These are phyloP conservation scores for Inga laurina DNA, from an alignment of 306 rosid genomes.

Conservation along the genomic window DNA sequence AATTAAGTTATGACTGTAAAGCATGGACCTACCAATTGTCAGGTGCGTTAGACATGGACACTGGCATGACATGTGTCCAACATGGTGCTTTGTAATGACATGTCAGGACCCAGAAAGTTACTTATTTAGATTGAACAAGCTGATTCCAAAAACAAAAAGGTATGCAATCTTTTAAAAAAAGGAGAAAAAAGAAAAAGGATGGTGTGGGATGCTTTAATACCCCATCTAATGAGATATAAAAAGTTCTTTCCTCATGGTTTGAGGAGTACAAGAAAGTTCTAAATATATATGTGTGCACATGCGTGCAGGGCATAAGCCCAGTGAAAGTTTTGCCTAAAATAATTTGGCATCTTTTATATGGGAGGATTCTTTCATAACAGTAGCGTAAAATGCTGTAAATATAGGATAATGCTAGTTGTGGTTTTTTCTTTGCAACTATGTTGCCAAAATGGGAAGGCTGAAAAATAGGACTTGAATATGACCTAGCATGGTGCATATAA, in stretches of 20 bases:
- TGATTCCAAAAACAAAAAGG: not conserved
- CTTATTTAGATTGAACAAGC: not conserved
- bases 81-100: not conserved
- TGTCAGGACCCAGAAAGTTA: not conserved
- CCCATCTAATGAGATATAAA: not conserved
- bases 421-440: not conserved
- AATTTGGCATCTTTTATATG: not conserved
- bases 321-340: not conserved
- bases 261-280: not conserved
- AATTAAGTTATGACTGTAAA: not conserved
- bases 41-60: not conserved
- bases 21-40: not conserved
- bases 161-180: not conserved
- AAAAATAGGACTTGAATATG: not conserved
- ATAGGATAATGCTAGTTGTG: not conserved
- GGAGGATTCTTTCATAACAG: not conserved
- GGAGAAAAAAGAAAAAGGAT: not conserved
- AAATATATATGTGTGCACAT: not conserved
- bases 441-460: not conserved
- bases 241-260: not conserved
- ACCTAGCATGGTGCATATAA: not conserved
- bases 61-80: not conserved
- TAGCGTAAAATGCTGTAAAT: not conserved
- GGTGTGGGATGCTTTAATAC: not conserved
- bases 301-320: not conserved